Evolutionary conservation across 352 stramenopile genomes (phyloP), one percentile per base, ranked within the genome.

Genomic region (Aphanomyces stellatus): DNA sequence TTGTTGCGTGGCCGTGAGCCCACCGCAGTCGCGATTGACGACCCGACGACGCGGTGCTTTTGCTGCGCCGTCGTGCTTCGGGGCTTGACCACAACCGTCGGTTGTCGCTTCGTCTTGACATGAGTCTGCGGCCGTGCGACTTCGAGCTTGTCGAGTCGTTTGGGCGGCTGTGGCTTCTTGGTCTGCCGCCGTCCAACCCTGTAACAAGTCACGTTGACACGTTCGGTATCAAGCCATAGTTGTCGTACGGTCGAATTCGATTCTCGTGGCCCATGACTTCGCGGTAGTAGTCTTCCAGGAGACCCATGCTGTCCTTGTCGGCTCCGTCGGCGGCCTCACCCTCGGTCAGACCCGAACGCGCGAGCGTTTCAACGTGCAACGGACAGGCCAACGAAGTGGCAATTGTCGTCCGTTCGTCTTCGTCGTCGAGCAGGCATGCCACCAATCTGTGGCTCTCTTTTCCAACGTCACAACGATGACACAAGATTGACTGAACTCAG

Each of bases 201-300:
- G 33, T 24, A 57, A 57, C 25, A 15, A 34, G 25, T 22, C 17
- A 8, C 17, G 42, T 51, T 22, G 25, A 25, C 19, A 5, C 8
- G n/a, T 5, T 27, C 19, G 7, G 5, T 22, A 51, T 27, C 6
- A 22, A 51, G 13, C n/a, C 6, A 8, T 17, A 43, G 37, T 17
- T 8, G 8, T 43, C 42, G 49, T 57, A 57, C 49, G 49, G 49
- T 7, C 25, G 49, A 51, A n/a, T n/a, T n/a, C 42, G 42, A 30
- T 37, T 15, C 8, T 57, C 49, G 1, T 34, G 30, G 1, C 13
- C 30, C 55, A 27, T 51, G 22, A 64, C 35, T 8, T 64, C 55
- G 6, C 35, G 34, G 35, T 64, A 64, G 27, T 51, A 64, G 24
- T 64, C 55, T 25, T 64, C 55, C 5, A 64, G 35, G 22, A 64